Base-by-base conservation (phyloP, 2,329 filamentous ascomycete genomes). In the Fusarium compactum region DNA sequence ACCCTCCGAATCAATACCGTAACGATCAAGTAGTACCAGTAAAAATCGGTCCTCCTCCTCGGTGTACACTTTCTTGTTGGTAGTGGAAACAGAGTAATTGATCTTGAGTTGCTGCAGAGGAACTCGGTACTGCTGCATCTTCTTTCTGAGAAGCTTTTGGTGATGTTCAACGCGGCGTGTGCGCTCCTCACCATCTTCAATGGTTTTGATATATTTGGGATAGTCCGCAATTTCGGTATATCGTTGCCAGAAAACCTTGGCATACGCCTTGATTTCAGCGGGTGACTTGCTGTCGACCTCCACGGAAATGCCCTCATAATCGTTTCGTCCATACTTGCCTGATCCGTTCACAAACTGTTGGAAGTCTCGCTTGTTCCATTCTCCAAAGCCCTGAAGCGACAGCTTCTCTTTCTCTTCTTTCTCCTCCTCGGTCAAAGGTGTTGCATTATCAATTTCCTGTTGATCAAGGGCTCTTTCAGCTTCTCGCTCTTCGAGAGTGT, bases 31-130 rank as follows among this genome's bases (percentile, higher is more conserved):
- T 82, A 98, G 91, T 52, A 99, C 95, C 34, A 99, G 86, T 55
- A 99, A 82, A 82, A 99, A 99, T 6, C 96, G 90, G 78, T 99
- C 96, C 80, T 99, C 96, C 78, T 99, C 96, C 79, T 99, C 97
- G 0, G 95, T 98, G 79, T 99, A 99, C 2, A 99, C 95, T 84
- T 99, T 99, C 85, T 99, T 99, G 88, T 99, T 99, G 12, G 97
- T 99, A 4, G 96, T 99, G 9, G 94, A 97, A 29, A 99, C 96
- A 0, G 95, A 97, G 82, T 99, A 99, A 83, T 97, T 98, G 84
- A 99, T 94, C 85, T 97, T 97, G 76, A 99, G 90, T 81, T 99
- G 96, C 80, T 99, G 96, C 18, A 99, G 87, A 25, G 96, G 97
- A 52, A 98, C 95, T n/a, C 96, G 92, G 79, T 97, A 98, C 85